phyloP scores from a whole-genome alignment of 176 grass and related monocot genomes.

The Oryza australiensis region DNA sequence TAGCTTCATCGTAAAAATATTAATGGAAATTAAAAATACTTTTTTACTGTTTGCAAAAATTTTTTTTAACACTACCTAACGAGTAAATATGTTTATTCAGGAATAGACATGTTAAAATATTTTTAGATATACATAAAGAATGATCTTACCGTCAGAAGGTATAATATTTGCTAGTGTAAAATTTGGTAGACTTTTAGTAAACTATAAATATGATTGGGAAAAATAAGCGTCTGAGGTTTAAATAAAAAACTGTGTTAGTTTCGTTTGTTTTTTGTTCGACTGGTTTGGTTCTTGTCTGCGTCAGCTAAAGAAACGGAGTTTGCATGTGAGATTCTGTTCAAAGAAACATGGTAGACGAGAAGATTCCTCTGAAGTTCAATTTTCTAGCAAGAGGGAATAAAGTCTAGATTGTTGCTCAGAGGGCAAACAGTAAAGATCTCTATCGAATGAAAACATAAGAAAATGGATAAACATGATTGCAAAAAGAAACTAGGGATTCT shows the following conservation, averaged over 20 bases:
- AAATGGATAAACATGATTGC: slow-evolving; percentile 9
- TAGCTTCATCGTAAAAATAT: neutral
- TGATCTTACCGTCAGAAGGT: no score
- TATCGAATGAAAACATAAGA: slow-evolving; percentile 3
- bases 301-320: slow-evolving; percentile 5
- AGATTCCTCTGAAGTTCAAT: slow-evolving; percentile 23
- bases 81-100: neutral
- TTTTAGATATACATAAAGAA: neutral
- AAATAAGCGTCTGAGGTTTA: neutral
- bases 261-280: slow-evolving; percentile 8
- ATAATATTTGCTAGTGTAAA: no score
- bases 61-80: neutral
- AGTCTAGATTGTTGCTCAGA: neutral
- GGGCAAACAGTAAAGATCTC: slow-evolving; percentile 6
- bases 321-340: neutral
- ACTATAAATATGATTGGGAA: neutral
- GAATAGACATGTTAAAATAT: neutral
- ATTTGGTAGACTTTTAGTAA: no score
- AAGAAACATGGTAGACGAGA: slow-evolving; percentile 33
- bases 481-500: neutral
- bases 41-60: neutral
- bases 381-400: slow-evolving; percentile 20
- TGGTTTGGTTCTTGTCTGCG: slow-evolving; percentile 7
- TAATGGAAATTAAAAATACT: neutral
- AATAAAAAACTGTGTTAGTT: neutral